Conservation (phyloP, 2,329 filamentous ascomycete genomes). For the Metarhizium anisopliae region DNA sequence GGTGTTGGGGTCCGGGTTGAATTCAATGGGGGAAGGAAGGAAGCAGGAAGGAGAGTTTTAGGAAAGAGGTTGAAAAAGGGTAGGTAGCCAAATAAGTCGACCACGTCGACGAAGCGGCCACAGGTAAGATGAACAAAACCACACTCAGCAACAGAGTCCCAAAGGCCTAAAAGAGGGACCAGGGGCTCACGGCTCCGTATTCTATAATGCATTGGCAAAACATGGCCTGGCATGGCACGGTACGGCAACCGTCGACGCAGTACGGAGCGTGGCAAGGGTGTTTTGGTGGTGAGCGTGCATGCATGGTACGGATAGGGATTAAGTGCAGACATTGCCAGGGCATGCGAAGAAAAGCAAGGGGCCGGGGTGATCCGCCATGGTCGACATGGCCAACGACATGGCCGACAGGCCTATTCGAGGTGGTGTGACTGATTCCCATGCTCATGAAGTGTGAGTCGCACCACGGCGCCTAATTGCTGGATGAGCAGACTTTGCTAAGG, state of each 20-base stretch:
- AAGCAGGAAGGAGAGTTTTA: not conserved
- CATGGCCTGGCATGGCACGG: not conserved
- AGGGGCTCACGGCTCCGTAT: not conserved
- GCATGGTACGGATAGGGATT: not conserved
- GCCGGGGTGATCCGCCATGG: not conserved
- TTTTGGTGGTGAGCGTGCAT: not conserved
- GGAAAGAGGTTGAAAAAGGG: not conserved
- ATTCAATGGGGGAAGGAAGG: not conserved
- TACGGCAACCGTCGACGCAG: not conserved
- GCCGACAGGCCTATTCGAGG: not conserved
- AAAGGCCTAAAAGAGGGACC: not conserved
- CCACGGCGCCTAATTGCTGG: slow-evolving; percentile 3
- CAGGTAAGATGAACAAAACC: not conserved
- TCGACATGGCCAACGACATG: not conserved
- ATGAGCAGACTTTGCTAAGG: not conserved
- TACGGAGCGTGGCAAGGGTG: not conserved
- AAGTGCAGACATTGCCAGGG: not conserved
- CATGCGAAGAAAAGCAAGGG: not conserved
- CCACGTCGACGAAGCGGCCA: not conserved
- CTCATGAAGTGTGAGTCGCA: slow-evolving; percentile 1
- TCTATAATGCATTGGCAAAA: not conserved
- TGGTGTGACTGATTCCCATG: slow-evolving; percentile 4
- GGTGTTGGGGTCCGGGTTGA: not conserved
- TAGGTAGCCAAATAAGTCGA: not conserved
- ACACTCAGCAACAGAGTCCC: not conserved